Evolutionary conservation across 2,329 filamentous ascomycete species (phyloP), one percentile per base, ranked within the genome.

Genomic region (Xylariaceae sp.): DNA sequence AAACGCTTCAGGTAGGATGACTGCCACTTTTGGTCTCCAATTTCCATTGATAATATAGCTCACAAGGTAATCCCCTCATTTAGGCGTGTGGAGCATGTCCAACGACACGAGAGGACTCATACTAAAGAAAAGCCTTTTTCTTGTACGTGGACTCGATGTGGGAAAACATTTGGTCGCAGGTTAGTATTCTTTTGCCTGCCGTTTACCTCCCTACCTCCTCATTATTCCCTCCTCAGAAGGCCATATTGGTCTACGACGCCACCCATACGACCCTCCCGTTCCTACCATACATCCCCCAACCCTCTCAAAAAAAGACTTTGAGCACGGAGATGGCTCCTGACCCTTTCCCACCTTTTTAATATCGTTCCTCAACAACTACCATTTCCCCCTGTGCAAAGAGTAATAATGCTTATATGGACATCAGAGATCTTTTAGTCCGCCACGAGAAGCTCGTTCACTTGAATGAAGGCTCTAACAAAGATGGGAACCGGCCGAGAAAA

Each of bases 111-210:
- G 72, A 78, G 83, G 63, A 85, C 82, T 39, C 83, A 86, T 72
- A 86, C 83, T 66, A 86, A 86, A 68, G 83, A 86, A 73, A 86
- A 86, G 71, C 83, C 83, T 7, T 86, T 86, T 69, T 78, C 80
- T 54, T 86, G 83, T 66, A 76, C 69, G 62, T 84, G 82, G 80
- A 78, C 79, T 69, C 77, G 80, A 48, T 86, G 83, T 72, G 82
- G 83, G 53, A 85, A 85, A 74, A 83, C 79, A 1, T 86, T 86
- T 74, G 82, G 82, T 69, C 76, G 83, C 75, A 78, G 82, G 83
- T 86, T 72, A 78, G 82, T 78, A 55, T 55, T 30, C 55, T 64
- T 62, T 66, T 63, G 58, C 63, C 61, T 64, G 62, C 64, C 63
- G 65, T 53, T 66, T 60, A 65, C 58, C 48, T 49, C 55, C 53